Evolutionary conservation across 805 yeast genomes (phyloP).

Genomic region (Wickerhamomyces alni): DNA sequence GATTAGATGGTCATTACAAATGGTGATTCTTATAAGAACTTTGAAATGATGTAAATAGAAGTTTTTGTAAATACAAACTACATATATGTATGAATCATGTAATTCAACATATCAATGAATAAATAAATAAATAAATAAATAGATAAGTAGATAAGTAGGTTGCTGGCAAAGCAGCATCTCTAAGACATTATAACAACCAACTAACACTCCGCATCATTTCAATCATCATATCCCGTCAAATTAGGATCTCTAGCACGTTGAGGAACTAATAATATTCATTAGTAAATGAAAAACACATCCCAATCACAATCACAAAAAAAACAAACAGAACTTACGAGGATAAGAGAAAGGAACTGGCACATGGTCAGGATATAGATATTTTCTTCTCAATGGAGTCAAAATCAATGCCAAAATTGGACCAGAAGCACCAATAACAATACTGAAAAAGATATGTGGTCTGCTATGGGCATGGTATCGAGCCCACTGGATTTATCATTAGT

Average conservation of each 20-base stretch:
- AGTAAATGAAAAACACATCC: too few relatives aligned
- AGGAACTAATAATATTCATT: conserved; percentile 29
- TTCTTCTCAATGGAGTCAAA: conserved; percentile 65
- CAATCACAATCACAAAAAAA: background rate
- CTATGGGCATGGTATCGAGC: conserved; percentile 69
- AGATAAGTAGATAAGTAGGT: background rate
- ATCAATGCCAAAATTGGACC: conserved; percentile 60
- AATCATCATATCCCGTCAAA: conserved; percentile 54
- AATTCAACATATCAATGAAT: background rate
- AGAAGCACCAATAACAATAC: conserved; percentile 56
- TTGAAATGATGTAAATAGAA: conserved; percentile 1
- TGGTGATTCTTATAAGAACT: conserved; percentile 33
- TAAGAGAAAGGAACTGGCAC: conserved; percentile 52
- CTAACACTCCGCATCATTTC: conserved; percentile 2
- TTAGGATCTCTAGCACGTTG: conserved; percentile 41
- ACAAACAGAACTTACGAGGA: conserved; percentile 25
- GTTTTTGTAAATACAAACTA: conserved; percentile 8
- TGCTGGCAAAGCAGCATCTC: too few relatives aligned
- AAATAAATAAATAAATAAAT: conserved; percentile 3
- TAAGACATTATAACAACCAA: background rate
- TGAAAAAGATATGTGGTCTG: conserved; percentile 67
- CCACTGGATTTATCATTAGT: conserved; percentile 42
- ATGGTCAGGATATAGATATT: conserved; percentile 58
- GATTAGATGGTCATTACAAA: conserved; percentile 45
- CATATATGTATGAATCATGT: background rate